Evolutionary conservation across 2,329 filamentous ascomycete species (phyloP).

Genomic region (Fusarium hainanense): DNA sequence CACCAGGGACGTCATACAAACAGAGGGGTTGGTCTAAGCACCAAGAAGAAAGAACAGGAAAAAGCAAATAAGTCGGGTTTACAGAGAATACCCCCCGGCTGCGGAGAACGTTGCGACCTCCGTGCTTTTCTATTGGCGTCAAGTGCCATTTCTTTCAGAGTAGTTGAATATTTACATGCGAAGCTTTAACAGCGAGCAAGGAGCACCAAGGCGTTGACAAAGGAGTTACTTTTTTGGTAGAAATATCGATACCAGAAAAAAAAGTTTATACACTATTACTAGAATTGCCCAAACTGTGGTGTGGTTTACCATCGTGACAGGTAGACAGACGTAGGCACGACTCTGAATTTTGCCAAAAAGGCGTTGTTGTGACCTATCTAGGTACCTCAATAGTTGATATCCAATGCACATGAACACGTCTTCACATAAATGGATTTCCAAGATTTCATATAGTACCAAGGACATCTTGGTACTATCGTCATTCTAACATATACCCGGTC

Average conservation of each 20-base stretch:
- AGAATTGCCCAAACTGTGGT: neutral
- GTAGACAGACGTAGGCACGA: conserved; percentile 3
- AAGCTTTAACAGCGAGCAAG: conserved; percentile 43
- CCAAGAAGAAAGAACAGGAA: conserved; percentile 12
- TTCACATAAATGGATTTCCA: neutral
- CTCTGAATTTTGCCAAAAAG: neutral
- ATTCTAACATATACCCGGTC: conserved; percentile 37
- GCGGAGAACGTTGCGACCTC: conserved; percentile 35
- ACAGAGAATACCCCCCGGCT: conserved; percentile 31
- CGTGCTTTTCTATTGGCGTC: conserved; percentile 36
- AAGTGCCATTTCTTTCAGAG: conserved; percentile 38
- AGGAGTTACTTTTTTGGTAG: conserved; percentile 28
- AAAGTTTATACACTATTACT: conserved; percentile 26
- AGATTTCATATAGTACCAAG: neutral
- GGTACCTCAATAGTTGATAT: neutral
- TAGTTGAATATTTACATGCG: conserved; percentile 33
- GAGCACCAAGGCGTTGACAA: conserved; percentile 41
- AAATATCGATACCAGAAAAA: conserved; percentile 32
- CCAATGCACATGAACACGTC: neutral
- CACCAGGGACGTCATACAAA: conserved; percentile 27
- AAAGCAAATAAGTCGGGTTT: conserved; percentile 24
- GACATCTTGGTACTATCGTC: neutral
- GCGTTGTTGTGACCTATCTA: neutral
- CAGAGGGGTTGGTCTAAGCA: conserved; percentile 17
- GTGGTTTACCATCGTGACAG: conserved; percentile 13